phyloP scores from a whole-genome alignment of 306 rosid genomes.

The Acacia confusa region DNA sequence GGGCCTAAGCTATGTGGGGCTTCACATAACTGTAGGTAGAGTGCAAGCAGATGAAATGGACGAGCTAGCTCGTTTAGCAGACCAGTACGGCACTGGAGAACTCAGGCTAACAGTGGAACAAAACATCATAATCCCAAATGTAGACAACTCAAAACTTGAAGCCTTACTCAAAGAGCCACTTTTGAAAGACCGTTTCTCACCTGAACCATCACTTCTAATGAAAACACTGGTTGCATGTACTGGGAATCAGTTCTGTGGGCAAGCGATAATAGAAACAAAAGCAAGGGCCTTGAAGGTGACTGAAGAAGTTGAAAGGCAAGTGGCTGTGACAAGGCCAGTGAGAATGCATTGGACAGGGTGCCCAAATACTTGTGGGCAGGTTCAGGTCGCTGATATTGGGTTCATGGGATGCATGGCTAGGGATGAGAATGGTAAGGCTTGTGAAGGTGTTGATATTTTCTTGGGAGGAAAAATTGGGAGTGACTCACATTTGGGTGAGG shows the following conservation, averaged over 20 bases:
- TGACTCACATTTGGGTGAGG: slow-evolving; percentile 83
- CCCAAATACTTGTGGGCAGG: slow-evolving; percentile 89
- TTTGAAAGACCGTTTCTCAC: slow-evolving; percentile 56
- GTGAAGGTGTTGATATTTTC: slow-evolving; percentile 83
- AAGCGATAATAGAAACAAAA: slow-evolving; percentile 93
- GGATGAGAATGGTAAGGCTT: slow-evolving; percentile 78
- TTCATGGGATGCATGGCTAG: slow-evolving; percentile 98
- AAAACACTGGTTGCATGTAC: slow-evolving; percentile 92
- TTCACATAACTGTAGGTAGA: slow-evolving; percentile 93
- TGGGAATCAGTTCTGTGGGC: slow-evolving; percentile 92
- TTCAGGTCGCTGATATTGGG: slow-evolving; percentile 96
- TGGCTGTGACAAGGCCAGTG: slow-evolving; percentile 64
- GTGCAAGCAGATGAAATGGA: slow-evolving; percentile 90
- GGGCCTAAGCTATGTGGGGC: slow-evolving; percentile 72
- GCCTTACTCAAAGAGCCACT: slow-evolving; percentile 68
- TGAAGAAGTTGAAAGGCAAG: slow-evolving; percentile 75
- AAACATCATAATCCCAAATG: slow-evolving; percentile 79
- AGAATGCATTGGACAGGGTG: slow-evolving; percentile 99
- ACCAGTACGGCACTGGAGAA: slow-evolving; percentile 78
- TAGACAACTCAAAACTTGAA: slow-evolving; percentile 61
- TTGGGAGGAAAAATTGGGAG: slow-evolving; percentile 94
- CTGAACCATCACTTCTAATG: slow-evolving; percentile 77
- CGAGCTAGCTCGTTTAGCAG: slow-evolving; percentile 74
- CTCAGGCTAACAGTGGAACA: slow-evolving; percentile 90
- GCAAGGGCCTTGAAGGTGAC: slow-evolving; percentile 85